Base-by-base conservation (phyloP, 2,329 filamentous ascomycete genomes). In the Chaetoscypha palmicola region DNA sequence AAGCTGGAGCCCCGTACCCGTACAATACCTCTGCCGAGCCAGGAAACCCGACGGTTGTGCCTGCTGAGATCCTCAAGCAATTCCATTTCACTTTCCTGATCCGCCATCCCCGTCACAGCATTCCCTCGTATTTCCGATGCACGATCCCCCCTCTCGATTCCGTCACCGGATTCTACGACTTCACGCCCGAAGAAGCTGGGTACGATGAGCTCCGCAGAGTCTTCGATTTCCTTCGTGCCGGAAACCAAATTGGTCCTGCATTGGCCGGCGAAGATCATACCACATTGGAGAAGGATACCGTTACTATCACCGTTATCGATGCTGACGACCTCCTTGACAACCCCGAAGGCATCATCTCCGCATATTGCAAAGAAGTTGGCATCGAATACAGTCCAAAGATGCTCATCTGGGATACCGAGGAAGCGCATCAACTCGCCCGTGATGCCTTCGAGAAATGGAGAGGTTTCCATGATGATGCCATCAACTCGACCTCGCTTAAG, bases 41-140 rank as follows among this genome's bases (percentile, higher is more conserved):
- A 2, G 73, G 73, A 45, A 97, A 97, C 66, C 91, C 90, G 1
- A 94, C 89, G 1, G 83, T 94, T 20, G 68, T 97, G 39, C 92
- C 92, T 2, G 67, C 77, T 21, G 77, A 79, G 22, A 69, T 87
- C 47, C 72, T 97, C 46, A 76, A 79, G 59, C 73, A 79, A 54
- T 97, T 94, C 68, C 89, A 96, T 66, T 97, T 91, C 69, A 87
- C 90, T 17, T 97, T 98, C 68, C 76, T 97, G 51, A 97, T 98
- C 71, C 90, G 92, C 45, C 89, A 97, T 64, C 92, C 92, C n/a
- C 81, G 87, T 58, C 81, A 80, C 62, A 85, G 86, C 58, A 90
- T 97, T 53, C 92, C 92, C 5, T 94, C 87, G 36, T 97, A 91
- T 71, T 95, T 84, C 73, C 84, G 91, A 56, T 97, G 91, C 75